Evolutionary conservation across 352 stramenopile genomes (phyloP).

Genomic region (Phytophthora constricta): DNA sequence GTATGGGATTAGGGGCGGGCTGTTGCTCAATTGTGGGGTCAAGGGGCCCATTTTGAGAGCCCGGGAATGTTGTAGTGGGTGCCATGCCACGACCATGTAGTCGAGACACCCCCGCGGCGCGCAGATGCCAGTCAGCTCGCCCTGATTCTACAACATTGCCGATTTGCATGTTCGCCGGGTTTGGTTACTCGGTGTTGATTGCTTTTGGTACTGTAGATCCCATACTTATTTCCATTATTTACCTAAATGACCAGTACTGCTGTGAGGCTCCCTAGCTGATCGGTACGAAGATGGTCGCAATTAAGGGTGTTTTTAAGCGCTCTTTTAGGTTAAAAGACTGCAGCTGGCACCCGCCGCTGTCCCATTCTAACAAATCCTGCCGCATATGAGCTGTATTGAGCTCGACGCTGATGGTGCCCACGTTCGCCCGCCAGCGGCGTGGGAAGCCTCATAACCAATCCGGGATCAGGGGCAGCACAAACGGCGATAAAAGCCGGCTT

Average conservation of each 20-base stretch:
- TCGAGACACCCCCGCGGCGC: too few species aligned
- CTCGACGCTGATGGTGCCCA: background rate
- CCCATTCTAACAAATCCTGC: too few species aligned
- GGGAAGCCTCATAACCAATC: background rate
- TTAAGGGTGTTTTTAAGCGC: too few species aligned
- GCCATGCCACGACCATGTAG: too few species aligned
- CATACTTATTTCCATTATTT: background rate
- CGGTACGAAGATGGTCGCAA: too few species aligned
- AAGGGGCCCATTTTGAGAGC: too few species aligned
- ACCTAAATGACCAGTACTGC: too few species aligned
- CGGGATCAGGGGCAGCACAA: background rate
- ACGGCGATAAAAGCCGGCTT: background rate
- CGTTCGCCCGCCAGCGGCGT: background rate
- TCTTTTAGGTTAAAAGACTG: background rate
- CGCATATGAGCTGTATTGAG: background rate
- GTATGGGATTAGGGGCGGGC: background rate
- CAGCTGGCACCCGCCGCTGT: background rate
- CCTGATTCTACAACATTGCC: background rate
- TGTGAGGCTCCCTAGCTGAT: too few species aligned
- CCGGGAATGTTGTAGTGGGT: too few species aligned
- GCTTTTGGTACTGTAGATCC: constrained; percentile 1
- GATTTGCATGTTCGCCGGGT: background rate
- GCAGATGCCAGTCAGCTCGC: background rate
- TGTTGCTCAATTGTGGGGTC: too few species aligned
- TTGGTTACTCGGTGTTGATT: background rate